Base-by-base conservation (phyloP, 2,329 filamentous ascomycete genomes). In the Capronia coronata region DNA sequence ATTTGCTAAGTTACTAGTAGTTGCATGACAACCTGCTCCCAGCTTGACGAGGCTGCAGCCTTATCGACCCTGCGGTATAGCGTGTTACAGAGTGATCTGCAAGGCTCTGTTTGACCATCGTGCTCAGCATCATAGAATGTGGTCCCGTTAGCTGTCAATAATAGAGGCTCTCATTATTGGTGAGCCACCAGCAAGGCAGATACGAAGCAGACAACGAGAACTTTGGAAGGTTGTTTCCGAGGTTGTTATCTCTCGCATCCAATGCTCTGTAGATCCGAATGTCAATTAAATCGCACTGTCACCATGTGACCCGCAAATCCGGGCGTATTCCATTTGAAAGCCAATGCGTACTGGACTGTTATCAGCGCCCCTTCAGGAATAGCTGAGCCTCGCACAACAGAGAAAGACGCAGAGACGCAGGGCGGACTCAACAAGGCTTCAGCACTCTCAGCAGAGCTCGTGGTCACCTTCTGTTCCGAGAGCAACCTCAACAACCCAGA, bases 391-490 rank as follows among this genome's bases (percentile, higher is more conserved):
- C 29, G 29, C 7, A 32, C 11, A 32, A 3, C 3, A n/a, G 13
- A n/a, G n/a, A n/a, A n/a, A n/a, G n/a, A n/a, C n/a, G n/a, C n/a
- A n/a, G n/a, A n/a, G n/a, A n/a, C 29, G 13, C 29, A 32, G 7
- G n/a, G 29, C 11, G 29, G 29, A n/a, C 13, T 32, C 7, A n/a
- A n/a, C 29, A n/a, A 32, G 29, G 29, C 29, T n/a, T n/a, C n/a
- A 13, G 30, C 30, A 9, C 18, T 7, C 18, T 37, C n/a, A 11
- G 16, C 14, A 37, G 34, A 6, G 48, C 48, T 54, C 52, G 52
- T 38, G 52, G 52, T 54, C 19, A 35, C 40, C 42, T 54, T 32
- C 52, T 42, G 27, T 34, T 34, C 45, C 34, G 16, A 44, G 38
- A n/a, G 23, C 19, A 5, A 10, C 5, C 23, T 10, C 23, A n/a